A percentile compares a stretch with the other conserved stretches of the same genome.
These are phyloP conservation scores for Aspergillus taichungensis DNA, from an alignment of 495 filamentous ascomycete species.

Conservation along the genomic window DNA sequence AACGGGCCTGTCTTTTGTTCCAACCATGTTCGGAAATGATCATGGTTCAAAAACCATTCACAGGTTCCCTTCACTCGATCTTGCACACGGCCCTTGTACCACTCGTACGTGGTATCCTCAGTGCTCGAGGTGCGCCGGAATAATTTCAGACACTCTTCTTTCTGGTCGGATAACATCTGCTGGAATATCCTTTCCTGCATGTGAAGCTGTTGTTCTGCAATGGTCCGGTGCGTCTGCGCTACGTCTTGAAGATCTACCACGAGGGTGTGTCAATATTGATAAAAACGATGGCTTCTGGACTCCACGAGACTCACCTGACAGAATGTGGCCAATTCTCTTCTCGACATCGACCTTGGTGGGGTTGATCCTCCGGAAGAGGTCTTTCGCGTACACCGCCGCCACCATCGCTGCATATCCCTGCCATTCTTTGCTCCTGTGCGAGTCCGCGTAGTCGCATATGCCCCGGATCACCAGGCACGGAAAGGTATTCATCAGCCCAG, in stretches of 20 bases:
- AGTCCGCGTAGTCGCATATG: too few species aligned
- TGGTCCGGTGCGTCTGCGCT: not conserved
- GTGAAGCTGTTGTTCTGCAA: constrained; percentile 8
- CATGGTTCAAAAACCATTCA: constrained; percentile 24
- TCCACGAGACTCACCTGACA: constrained; percentile 11
- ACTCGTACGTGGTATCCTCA: constrained; percentile 13
- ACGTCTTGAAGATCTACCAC: not conserved
- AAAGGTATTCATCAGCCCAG: too few species aligned
- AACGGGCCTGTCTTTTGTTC: constrained; percentile 12
- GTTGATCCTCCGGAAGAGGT: constrained; percentile 3
- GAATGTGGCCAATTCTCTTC: constrained; percentile 22
- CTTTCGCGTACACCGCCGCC: constrained; percentile 15
- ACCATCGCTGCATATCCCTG: constrained; percentile 17
- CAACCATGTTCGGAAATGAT: constrained; percentile 14
- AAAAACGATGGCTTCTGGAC: too few species aligned
- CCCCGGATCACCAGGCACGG: too few species aligned
- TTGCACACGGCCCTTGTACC: constrained; percentile 11
- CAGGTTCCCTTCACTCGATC: constrained; percentile 24
- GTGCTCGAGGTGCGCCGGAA: constrained; percentile 16
- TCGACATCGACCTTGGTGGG: constrained; percentile 9
- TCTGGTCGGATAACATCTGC: constrained; percentile 9
- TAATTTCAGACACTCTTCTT: constrained; percentile 21
- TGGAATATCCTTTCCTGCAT: constrained; percentile 8
- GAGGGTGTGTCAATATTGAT: not conserved
- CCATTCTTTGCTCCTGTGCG: too few species aligned